Evolutionary conservation across 345 rosid genomes (phyloP), one percentile per base, ranked within the genome.

Genomic region (Eucalyptus regnans): DNA sequence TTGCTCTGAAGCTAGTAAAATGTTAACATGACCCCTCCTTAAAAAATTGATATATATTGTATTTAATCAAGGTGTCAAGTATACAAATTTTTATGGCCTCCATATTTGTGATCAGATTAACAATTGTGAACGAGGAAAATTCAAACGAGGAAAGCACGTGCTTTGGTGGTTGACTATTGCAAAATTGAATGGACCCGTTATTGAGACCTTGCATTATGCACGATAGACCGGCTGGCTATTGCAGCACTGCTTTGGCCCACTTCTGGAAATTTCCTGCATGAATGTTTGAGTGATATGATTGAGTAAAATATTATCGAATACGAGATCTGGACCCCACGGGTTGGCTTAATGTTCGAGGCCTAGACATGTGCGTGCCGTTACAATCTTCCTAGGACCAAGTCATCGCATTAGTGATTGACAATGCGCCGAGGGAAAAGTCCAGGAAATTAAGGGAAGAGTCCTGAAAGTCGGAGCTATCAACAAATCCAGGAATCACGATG

Each of bases 401-500:
- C 33, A 62, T 64, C 9, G 5, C 3, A 7, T n/a, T 14, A 4
- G 9, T 3, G 71, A 64, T 7, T 2, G 71, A 64, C 71, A n/a
- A 31, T 1, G 10, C 18, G 5, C 3, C 5, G 3, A 2, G 9
- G 7, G 56, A 64, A 4, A 64, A 64, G 71, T 14, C 37, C 5
- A n/a, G 37, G 17, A n/a, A 56, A 23, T 56, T 10, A 56, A 56
- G 62, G 4, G 62, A 23, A 56, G 29, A 9, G 62, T 23, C 62
- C 27, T 23, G 1, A 23, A 56, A 23, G 62, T 56, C 0, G 3
- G 37, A 64, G 15, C 9, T 14, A 14, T 7, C 7, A 20, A 64
- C 18, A 15, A 0, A 29, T 64, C 37, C 1, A 3, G 16, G 7
- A 16, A 29, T n/a, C 37, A 15, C 3, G 18, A n/a, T n/a, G 20